A percentile compares a stretch with the other conserved stretches of the same genome.
phyloP scores from a whole-genome alignment of 2,329 filamentous ascomycete species.

The Paecilomyces variotii region DNA sequence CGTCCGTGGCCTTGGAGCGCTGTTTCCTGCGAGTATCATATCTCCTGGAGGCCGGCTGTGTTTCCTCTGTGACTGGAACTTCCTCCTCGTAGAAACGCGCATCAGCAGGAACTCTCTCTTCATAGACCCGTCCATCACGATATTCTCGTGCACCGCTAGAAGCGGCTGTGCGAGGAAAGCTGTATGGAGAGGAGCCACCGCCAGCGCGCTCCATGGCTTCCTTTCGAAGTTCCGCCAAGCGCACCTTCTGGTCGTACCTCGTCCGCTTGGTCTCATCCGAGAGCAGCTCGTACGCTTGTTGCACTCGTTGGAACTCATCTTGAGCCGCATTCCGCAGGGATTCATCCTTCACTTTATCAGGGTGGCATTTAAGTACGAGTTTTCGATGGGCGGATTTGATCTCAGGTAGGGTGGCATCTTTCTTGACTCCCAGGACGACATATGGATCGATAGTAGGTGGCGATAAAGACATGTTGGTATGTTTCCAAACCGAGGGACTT shows the following conservation, averaged over 20 bases:
- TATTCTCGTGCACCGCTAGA: slow-evolving; percentile 23
- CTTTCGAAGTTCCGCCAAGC: slow-evolving; percentile 56
- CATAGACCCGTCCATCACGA: slow-evolving; percentile 36
- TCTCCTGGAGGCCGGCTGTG: slow-evolving; percentile 31
- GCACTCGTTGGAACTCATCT: slow-evolving; percentile 84
- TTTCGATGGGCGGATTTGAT: slow-evolving; percentile 79
- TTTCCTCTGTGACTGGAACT: slow-evolving; percentile 28
- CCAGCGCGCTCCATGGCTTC: slow-evolving; percentile 43
- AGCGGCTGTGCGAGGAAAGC: background rate
- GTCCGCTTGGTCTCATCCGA: slow-evolving; percentile 64
- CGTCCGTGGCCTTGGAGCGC: slow-evolving; percentile 24
- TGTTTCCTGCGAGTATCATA: slow-evolving; percentile 28
- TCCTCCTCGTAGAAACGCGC: slow-evolving; percentile 30
- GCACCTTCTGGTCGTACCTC: slow-evolving; percentile 71
- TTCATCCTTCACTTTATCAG: slow-evolving; percentile 80
- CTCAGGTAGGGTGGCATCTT: slow-evolving; percentile 59
- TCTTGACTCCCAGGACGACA: slow-evolving; percentile 63
- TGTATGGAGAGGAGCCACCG: slow-evolving; percentile 10
- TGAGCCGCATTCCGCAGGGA: slow-evolving; percentile 68
- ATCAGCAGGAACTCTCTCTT: slow-evolving; percentile 34
- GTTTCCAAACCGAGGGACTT: background rate
- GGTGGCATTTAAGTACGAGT: slow-evolving; percentile 79
- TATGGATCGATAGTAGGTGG: slow-evolving; percentile 61
- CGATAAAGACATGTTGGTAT: slow-evolving; percentile 16
- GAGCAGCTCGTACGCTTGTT: slow-evolving; percentile 86